These are phyloP conservation scores for Nicotiana noctiflora DNA, from an alignment of 257 asterid genomes.

Conservation along the genomic window DNA sequence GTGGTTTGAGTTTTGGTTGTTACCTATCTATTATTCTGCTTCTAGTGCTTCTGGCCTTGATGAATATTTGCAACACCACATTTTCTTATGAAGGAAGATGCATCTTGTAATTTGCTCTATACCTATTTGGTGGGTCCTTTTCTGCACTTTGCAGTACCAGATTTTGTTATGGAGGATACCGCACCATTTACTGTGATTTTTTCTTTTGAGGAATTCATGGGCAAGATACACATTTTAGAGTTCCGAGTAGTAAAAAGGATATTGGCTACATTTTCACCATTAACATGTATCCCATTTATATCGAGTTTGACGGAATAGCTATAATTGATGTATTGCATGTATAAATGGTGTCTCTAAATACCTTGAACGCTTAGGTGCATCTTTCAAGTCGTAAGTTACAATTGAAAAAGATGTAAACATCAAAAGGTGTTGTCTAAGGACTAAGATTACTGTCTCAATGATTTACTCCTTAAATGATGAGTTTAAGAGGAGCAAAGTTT, in stretches of 20 bases:
- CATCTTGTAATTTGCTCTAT: background rate
- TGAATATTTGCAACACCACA: background rate
- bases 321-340: conserved; percentile 1
- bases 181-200: background rate
- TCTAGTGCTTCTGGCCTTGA: background rate
- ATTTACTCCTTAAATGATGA: background rate
- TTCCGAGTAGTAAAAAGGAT: background rate
- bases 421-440: background rate
- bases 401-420: background rate
- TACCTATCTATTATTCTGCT: background rate
- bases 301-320: background rate
- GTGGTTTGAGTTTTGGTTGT: background rate
- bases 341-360: background rate
- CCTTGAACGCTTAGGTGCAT: background rate
- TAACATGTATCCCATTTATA: background rate
- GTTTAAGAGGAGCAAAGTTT: background rate
- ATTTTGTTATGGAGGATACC: background rate
- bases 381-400: background rate
- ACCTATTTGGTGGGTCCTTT: background rate
- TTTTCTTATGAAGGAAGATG: background rate
- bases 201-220: background rate
- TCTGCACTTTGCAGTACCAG: background rate
- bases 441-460: background rate
- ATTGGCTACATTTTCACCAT: background rate
- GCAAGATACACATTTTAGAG: background rate